Conservation (phyloP, 1,284 basidiomycete species). For the Sporisorium graminicola region DNA sequence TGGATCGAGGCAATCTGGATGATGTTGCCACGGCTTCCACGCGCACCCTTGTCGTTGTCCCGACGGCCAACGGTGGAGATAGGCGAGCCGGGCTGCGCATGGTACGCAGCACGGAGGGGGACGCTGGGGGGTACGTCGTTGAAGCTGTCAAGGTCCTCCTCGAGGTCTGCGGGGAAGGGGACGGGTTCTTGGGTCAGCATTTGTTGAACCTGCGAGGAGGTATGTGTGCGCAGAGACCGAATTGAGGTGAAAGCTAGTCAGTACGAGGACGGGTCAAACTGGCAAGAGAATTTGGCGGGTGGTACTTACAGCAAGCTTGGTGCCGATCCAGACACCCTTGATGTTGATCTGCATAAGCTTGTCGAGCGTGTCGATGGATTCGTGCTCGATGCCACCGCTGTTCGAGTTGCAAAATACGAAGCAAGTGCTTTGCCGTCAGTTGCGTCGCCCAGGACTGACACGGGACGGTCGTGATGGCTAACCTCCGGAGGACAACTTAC, state of each 20-base stretch:
- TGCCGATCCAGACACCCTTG: constrained; percentile 48
- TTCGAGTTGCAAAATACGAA: background rate
- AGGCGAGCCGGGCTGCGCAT: constrained; percentile 22
- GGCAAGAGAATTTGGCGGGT: too few relatives aligned
- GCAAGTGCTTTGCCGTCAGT: background rate
- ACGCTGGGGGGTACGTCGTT: constrained; percentile 16
- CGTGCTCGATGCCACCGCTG: constrained; percentile 43
- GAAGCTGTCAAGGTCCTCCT: constrained; percentile 48
- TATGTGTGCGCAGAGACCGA: too few relatives aligned
- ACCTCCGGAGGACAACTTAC: constrained; percentile 1
- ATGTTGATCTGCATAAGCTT: constrained; percentile 48
- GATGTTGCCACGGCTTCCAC: constrained; percentile 45
- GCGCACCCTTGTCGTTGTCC: constrained; percentile 35
- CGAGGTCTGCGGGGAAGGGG: constrained; percentile 40
- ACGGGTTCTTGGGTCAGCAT: constrained; percentile 49
- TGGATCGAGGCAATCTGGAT: constrained; percentile 53
- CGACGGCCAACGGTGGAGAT: constrained; percentile 33
- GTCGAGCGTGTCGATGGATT: constrained; percentile 40
- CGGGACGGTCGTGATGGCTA: background rate
- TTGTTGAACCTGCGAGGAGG: constrained; percentile 19
- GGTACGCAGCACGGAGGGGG: constrained; percentile 15
- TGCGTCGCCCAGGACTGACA: background rate
- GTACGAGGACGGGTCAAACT: too few relatives aligned
- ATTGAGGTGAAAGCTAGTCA: too few relatives aligned
- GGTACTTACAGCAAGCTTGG: constrained; percentile 32